Evolutionary conservation across 1,284 basidiomycete species (phyloP).

Genomic region (Cryptococcus floricola): DNA sequence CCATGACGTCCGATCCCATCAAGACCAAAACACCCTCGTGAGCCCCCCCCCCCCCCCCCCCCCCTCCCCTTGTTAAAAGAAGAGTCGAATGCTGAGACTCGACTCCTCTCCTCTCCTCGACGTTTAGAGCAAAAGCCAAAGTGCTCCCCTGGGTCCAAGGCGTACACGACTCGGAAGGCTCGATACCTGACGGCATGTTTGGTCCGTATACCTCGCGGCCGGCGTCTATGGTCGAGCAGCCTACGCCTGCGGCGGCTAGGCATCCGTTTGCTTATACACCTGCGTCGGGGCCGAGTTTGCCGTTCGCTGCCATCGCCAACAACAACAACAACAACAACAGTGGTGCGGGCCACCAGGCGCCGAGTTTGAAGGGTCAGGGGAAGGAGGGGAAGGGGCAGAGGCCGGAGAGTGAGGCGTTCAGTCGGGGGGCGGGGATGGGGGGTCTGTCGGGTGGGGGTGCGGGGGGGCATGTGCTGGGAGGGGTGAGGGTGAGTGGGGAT

Average conservation of each 20-base stretch:
- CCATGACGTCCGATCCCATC: too few relatives aligned
- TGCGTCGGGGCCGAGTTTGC: constrained; percentile 13
- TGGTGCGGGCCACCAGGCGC: neutral
- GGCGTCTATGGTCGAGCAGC: constrained; percentile 17
- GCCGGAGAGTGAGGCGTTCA: constrained; percentile 27
- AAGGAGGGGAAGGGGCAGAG: too few relatives aligned
- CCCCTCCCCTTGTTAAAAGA: too few relatives aligned
- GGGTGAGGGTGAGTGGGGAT: neutral
- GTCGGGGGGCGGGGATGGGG: constrained; percentile 24
- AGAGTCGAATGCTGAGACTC: neutral
- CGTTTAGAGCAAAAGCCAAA: constrained; percentile 4
- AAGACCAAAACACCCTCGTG: neutral
- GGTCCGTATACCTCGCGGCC: constrained; percentile 39
- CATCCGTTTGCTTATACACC: constrained; percentile 39
- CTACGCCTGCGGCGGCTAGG: constrained; percentile 2
- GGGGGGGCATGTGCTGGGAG: neutral
- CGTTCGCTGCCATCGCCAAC: constrained; percentile 28
- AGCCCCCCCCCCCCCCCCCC: constrained; percentile 1
- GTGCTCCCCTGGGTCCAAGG: constrained; percentile 39
- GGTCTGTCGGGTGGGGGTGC: neutral
- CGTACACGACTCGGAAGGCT: constrained; percentile 16
- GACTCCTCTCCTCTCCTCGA: too few relatives aligned
- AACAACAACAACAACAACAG: neutral
- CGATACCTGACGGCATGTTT: constrained; percentile 36
- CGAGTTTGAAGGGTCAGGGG: too few relatives aligned